Percentiles rank a stretch among this genome's conserved stretches.
These are phyloP conservation scores for Periconia sp. DNA, from an alignment of 2,329 filamentous ascomycete genomes.

Conservation along the genomic window DNA sequence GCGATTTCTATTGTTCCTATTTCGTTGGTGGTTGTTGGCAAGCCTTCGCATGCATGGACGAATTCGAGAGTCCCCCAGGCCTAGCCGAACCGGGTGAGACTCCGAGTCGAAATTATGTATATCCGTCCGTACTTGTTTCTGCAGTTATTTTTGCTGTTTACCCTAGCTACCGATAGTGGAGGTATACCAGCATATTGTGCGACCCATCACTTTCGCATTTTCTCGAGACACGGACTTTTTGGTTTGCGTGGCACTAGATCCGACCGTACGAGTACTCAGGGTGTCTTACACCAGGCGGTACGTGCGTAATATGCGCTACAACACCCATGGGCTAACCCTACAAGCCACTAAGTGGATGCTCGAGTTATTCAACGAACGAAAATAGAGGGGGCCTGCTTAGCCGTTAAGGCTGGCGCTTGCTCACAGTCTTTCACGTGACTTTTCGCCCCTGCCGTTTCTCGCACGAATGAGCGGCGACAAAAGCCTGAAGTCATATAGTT, in stretches of 20 bases:
- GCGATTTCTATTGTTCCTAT: no score
- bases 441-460: slow-evolving; percentile 3
- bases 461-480: slow-evolving; percentile 4
- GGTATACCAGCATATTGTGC: neutral
- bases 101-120: neutral
- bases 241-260: neutral
- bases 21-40: neutral
- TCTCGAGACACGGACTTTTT: neutral
- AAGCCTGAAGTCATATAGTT: neutral
- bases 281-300: slow-evolving; percentile 11
- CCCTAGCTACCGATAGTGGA: no score
- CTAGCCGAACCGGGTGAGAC: neutral
- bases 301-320: slow-evolving; percentile 5
- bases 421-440: slow-evolving; percentile 7
- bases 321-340: slow-evolving; percentile 1
- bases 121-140: neutral
- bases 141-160: neutral
- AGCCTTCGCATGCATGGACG: neutral
- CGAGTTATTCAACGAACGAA: slow-evolving; percentile 6
- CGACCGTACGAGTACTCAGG: neutral
- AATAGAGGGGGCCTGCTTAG: slow-evolving; percentile 10
- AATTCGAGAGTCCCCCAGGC: neutral
- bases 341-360: slow-evolving; percentile 7
- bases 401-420: slow-evolving; percentile 9
- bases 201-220: neutral